Evolutionary conservation across 2,329 filamentous ascomycete species (phyloP), one percentile per base, ranked within the genome.

Genomic region (Fusarium torulosum): DNA sequence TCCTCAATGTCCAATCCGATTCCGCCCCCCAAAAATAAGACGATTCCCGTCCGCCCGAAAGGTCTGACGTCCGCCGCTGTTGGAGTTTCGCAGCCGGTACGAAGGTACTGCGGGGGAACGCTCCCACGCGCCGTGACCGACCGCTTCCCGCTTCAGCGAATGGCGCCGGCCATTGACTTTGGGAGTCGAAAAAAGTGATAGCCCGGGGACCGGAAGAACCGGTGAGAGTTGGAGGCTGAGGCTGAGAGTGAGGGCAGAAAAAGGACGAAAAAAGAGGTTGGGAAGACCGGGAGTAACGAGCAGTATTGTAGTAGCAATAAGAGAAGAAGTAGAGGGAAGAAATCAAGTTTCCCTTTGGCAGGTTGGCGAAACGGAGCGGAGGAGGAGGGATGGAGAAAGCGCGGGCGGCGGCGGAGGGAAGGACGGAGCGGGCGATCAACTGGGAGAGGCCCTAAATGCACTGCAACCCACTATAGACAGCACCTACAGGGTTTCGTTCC

Each of bases 121-220:
- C 78, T 84, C 83, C 84, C 84, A 83, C 83, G 82, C 84, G 84
- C 83, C 84, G 84, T 82, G 83, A 84, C 83, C 82, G 82, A 83
- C 83, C 82, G 82, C 66, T 79, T 78, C 75, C 77, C 79, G 77
- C 74, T 59, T 82, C 87, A 88, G 77, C 82, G 81, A 79, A 83
- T 83, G 80, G 83, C 79, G 78, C 82, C 80, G 83, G 82, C 83
- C 86, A 88, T 88, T 85, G 83, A 82, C 84, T 75, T 77, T 59
- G 63, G 64, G 45, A 35, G 46, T 57, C 44, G 23, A 59, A 54
- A 67, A 60, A 60, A 63, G 53, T 53, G 53, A 57, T 66, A 49
- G 59, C 63, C 59, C 63, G 49, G 47, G 42, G 50, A 56, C 53
- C 51, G 64, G 55, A 54, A 59, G 31, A 57, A 42, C 53, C 45